Conservation (phyloP, 2,329 filamentous ascomycete species). For the Chaetothyriales sp. region DNA sequence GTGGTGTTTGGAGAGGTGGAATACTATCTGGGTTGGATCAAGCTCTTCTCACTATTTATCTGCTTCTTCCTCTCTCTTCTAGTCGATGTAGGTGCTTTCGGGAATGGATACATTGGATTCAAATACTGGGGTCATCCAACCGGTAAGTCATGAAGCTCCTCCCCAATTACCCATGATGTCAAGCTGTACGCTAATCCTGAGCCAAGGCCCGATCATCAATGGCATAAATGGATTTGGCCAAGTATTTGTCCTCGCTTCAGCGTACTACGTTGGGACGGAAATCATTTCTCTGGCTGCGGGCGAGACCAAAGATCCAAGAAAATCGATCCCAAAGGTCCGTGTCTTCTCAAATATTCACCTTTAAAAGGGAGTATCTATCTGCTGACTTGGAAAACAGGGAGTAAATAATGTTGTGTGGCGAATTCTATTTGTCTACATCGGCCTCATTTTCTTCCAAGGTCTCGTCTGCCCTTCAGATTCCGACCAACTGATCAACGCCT, state of each 20-base stretch:
- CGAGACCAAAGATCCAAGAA: conserved; percentile 40
- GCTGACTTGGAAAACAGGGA: conserved; percentile 31
- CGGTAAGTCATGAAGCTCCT: not conserved
- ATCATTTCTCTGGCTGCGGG: conserved; percentile 43
- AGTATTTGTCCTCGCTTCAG: conserved; percentile 25
- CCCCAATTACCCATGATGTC: not conserved
- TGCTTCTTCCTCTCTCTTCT: conserved; percentile 25
- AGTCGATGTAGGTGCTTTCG: conserved; percentile 25
- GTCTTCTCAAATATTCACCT: conserved; percentile 25
- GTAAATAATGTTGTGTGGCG: conserved; percentile 37
- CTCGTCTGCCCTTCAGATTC: conserved; percentile 37
- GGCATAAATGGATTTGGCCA: conserved; percentile 26
- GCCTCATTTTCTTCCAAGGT: conserved; percentile 27
- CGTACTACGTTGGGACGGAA: conserved; percentile 31
- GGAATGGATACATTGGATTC: conserved; percentile 46
- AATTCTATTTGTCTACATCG: conserved; percentile 43
- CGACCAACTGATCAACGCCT: conserved; percentile 18
- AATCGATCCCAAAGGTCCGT: conserved; percentile 39
- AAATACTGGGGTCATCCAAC: conserved; percentile 57
- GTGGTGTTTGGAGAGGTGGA: conserved; percentile 42
- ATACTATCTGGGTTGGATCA: conserved; percentile 28
- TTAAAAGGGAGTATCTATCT: conserved; percentile 5
- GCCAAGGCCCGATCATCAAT: conserved; percentile 21
- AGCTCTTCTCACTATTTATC: conserved; percentile 23
- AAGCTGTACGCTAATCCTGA: conserved; percentile 44